A percentile compares a stretch with the other conserved stretches of the same genome.
Conservation (phyloP, 371 early-diverging fungal species). For the Cokeromyces recurvatus region DNA sequence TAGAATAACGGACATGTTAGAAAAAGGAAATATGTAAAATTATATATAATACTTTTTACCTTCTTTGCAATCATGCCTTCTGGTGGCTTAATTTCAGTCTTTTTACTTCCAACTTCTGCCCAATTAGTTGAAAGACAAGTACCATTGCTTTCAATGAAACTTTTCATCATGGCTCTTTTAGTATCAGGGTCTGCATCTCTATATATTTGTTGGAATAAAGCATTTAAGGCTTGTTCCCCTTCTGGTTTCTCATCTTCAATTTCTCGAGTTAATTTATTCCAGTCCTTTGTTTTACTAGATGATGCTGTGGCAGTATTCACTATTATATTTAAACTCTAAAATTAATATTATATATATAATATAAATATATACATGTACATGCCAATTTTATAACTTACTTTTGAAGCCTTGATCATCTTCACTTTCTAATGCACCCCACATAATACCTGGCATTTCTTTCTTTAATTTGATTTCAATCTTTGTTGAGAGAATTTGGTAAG, state of each 20-base stretch:
- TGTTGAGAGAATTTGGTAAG: slow-evolving; percentile 73
- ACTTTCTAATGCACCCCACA: slow-evolving; percentile 81
- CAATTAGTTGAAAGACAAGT: slow-evolving; percentile 96
- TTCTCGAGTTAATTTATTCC: slow-evolving; percentile 73
- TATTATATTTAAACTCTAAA: too few species aligned
- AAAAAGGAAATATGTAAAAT: too few species aligned
- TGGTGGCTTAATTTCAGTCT: slow-evolving; percentile 85
- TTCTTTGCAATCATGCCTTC: slow-evolving; percentile 88
- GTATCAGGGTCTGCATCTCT: slow-evolving; percentile 89
- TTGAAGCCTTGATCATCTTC: slow-evolving; percentile 40
- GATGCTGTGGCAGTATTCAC: too few species aligned
- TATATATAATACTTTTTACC: too few species aligned
- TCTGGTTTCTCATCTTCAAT: slow-evolving; percentile 75
- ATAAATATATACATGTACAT: too few species aligned
- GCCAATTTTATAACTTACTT: too few species aligned
- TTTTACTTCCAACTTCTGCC: slow-evolving; percentile 83
- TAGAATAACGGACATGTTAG: too few species aligned
- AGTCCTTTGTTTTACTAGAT: slow-evolving; percentile 63
- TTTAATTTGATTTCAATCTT: slow-evolving; percentile 93
- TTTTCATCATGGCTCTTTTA: slow-evolving; percentile 97
- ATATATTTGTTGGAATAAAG: slow-evolving; percentile 90
- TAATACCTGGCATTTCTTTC: slow-evolving; percentile 66
- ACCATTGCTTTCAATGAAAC: slow-evolving; percentile 93
- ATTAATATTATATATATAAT: too few species aligned
- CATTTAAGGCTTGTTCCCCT: slow-evolving; percentile 84